Base-by-base conservation (phyloP, 148 eudicot species). In the Hydrangea macrophylla region DNA sequence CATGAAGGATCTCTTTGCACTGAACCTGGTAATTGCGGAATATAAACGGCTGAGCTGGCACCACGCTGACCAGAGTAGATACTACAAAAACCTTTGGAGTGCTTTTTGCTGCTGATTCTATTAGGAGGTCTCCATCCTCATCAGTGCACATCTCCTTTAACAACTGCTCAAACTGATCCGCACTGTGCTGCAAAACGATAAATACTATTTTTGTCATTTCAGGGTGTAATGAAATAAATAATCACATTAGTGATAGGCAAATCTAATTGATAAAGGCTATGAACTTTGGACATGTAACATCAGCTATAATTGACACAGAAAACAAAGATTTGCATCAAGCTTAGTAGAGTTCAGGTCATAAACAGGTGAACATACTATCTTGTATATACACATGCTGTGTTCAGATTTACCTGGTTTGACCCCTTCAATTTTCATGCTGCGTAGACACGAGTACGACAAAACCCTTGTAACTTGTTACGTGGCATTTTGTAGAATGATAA, bases 1-100 rank as follows among this genome's bases (percentile, higher is more conserved):
- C n/a, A n/a, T n/a, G n/a, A n/a, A n/a, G 28, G 33, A 70, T 18
- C 10, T 13, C 17, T 48, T 45, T 6, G 12, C 27, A 42, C 17
- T 18, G 36, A 67, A 95, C 99, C 99, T 95, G 99, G 76, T 95
- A 95, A 85, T 95, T 95, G 55, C 99, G 97, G 74, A 95, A 95
- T 23, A 95, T 83, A 75, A 85, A 95, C 53, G 99, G 99, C 71
- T 89, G 96, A 39, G 99, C 99, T 70, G 99, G 99, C 69, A 76
- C 78, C 62, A 83, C 86, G 57, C 90, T 91, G 71, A 95, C 97
- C 58, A 95, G 81, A 67, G 97, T 91, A 69, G 99, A 91, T 60
- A 95, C 89, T 54, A 91, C 97, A 78, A 92, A 91, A 50, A 95
- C 99, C 77, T 95, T 95, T 58, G 99, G 99, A 64, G 79, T 70